phyloP scores from a whole-genome alignment of 2,329 filamentous ascomycete genomes.

The Phyllosticta citriasiana region DNA sequence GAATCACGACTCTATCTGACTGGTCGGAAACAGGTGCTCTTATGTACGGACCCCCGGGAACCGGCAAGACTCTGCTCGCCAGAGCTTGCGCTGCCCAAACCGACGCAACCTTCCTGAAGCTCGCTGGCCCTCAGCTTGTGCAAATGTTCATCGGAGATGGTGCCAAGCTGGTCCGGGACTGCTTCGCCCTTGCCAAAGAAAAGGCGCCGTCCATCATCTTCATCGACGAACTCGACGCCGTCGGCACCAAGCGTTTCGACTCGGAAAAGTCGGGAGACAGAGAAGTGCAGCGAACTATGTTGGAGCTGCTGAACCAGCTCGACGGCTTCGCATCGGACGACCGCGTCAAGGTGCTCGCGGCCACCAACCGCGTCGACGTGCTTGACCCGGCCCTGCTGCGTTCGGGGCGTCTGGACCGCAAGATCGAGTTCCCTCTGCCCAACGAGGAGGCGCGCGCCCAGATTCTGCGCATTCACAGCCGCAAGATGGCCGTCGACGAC shows the following conservation, averaged over 20 bases:
- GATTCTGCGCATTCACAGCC: conserved; percentile 92
- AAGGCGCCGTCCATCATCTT: conserved; percentile 99
- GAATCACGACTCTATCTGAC: conserved; percentile 5
- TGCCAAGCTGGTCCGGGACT: conserved; percentile 93
- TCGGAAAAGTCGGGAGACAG: conserved; percentile 96
- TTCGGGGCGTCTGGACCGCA: conserved; percentile 85
- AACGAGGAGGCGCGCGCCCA: conserved; percentile 97
- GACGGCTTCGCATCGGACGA: conserved; percentile 97
- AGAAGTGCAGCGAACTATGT: conserved; percentile 97
- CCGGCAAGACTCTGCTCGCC: conserved; percentile 83
- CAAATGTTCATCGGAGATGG: conserved; percentile 99
- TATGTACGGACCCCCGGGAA: conserved; percentile 94
- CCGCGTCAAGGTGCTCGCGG: conserved; percentile 89
- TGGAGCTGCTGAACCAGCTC: conserved; percentile 95
- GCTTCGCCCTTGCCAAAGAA: conserved; percentile 94
- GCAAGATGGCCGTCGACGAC: conserved; percentile 95
- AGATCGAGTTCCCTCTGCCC: conserved; percentile 96
- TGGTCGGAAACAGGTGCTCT: conserved; percentile 58
- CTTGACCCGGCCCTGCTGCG: conserved; percentile 84
- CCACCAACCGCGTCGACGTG: conserved; percentile 90
- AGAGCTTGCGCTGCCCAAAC: conserved; percentile 96
- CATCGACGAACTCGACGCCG: conserved; percentile 94
- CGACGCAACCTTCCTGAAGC: conserved; percentile 96
- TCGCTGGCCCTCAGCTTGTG: conserved; percentile 92
- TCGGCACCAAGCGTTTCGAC: conserved; percentile 99